Evolutionary conservation across 1,139 yeast genomes (phyloP), one percentile per base, ranked within the genome.

Genomic region (Taiozyma sp.): DNA sequence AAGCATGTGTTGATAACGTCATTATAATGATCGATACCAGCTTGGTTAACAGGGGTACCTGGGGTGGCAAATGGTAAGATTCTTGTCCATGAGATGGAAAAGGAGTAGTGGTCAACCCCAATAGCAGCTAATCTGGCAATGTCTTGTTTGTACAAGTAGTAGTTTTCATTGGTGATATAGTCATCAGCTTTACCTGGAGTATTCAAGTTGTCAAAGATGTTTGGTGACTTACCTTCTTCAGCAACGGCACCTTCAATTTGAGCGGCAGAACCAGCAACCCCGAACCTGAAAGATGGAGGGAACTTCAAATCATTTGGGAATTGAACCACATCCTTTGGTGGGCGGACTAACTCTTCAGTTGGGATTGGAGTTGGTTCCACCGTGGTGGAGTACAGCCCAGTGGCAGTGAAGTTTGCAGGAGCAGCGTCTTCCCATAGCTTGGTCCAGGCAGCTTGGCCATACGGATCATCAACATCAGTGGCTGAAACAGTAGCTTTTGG

Each of bases 71-170:
- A 41, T 23, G 44, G 44, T 14, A 41, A 24, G 30, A 41, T 41
- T 24, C 44, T 41, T 3, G 22, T 41, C 44, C 44, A 41, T n/a
- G 44, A 41, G 9, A 41, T 41, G 12, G 44, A 24, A 4, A 41
- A 41, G 13, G 44, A 41, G 13, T 41, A 41, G 29, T 22, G 24
- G 10, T 41, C 24, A 23, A 41, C 44, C 24, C 44, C 44, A 13
- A 41, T 41, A 24, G 44, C 44, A 14, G 44, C 44, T 24, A 41
- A 23, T 41, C 44, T 41, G 30, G 44, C 44, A 41, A 41, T 41
- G 10, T 41, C 44, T 14, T 41, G 44, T n/a, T 41, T 41, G 12
- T 41, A 41, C n/a, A 41, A 24, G 9, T 41, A 41, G 19, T 41
- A 41, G 22, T 41, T 41, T 24, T 41, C 44, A 13, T 41, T 41